Percentiles rank a stretch among this genome's conserved stretches.
phyloP scores from a whole-genome alignment of 306 rosid species.

The Alnus glutinosa region DNA sequence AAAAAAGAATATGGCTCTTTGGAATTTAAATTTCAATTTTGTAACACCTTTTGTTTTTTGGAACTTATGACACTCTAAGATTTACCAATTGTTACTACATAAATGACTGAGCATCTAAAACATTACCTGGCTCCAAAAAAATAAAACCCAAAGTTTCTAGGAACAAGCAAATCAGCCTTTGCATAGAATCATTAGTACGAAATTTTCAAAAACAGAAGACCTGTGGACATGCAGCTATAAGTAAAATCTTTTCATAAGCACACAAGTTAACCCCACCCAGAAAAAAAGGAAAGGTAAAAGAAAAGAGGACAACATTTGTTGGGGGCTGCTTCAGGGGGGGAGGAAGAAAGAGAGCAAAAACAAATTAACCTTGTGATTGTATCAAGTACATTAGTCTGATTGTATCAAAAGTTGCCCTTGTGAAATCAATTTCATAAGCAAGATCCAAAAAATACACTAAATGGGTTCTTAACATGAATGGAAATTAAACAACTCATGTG shows the following conservation, averaged over 20 bases:
- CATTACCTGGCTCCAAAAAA: background rate
- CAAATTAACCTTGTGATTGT: no score
- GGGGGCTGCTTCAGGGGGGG: no score
- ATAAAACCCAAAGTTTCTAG: background rate
- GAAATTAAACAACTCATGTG: no score
- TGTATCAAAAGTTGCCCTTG: no score
- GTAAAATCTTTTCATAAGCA: background rate
- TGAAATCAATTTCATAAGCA: no score
- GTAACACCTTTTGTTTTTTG: background rate
- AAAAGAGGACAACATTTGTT: background rate
- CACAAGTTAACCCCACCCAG: background rate
- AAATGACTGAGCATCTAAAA: background rate
- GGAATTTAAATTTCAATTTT: background rate
- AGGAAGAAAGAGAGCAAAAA: background rate
- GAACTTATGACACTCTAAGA: background rate
- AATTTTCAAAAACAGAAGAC: background rate
- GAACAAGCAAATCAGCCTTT: background rate
- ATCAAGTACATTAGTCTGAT: no score
- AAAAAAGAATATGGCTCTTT: background rate
- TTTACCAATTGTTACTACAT: background rate
- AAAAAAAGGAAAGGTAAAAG: background rate
- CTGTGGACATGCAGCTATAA: background rate
- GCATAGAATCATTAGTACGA: background rate
- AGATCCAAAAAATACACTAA: no score
- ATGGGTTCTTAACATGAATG: no score